phyloP scores from a whole-genome alignment of 768 basidiomycete species.

The Daedalea quercina region DNA sequence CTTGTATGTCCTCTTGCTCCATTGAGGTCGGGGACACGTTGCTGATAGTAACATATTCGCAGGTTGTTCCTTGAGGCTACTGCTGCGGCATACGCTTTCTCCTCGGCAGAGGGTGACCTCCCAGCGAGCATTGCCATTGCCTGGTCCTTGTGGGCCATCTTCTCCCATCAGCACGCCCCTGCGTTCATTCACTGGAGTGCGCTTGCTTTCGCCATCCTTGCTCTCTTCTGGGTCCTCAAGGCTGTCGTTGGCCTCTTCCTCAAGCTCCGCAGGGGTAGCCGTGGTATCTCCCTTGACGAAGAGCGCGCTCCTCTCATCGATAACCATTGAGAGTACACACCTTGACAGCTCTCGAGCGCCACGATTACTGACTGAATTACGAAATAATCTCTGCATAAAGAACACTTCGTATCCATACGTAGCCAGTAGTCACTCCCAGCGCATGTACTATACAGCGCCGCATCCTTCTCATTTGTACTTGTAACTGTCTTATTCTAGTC shows the following conservation, averaged over 20 bases:
- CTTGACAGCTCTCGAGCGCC: no score
- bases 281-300: slow-evolving; percentile 70
- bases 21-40: background rate
- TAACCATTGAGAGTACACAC: background rate
- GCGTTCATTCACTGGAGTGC: slow-evolving; percentile 89
- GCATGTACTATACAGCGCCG: no score
- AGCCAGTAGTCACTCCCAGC: no score
- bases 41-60: slow-evolving; percentile 1
- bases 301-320: slow-evolving; percentile 82
- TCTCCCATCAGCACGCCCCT: slow-evolving; percentile 58
- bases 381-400: no score
- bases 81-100: slow-evolving; percentile 92
- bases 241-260: slow-evolving; percentile 51
- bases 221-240: slow-evolving; percentile 81
- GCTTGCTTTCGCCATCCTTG: slow-evolving; percentile 78
- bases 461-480: no score
- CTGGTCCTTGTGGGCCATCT: slow-evolving; percentile 94
- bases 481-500: no score
- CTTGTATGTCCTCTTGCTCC: slow-evolving; percentile 43
- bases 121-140: slow-evolving; percentile 88
- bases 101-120: slow-evolving; percentile 83
- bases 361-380: no score
- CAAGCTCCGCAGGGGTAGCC: slow-evolving; percentile 31
- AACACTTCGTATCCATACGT: no score
- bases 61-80: slow-evolving; percentile 92